A percentile compares a stretch with the other conserved stretches of the same genome.
Conservation (phyloP, 495 filamentous ascomycete genomes). For the Friedmanniomyces simplex region DNA sequence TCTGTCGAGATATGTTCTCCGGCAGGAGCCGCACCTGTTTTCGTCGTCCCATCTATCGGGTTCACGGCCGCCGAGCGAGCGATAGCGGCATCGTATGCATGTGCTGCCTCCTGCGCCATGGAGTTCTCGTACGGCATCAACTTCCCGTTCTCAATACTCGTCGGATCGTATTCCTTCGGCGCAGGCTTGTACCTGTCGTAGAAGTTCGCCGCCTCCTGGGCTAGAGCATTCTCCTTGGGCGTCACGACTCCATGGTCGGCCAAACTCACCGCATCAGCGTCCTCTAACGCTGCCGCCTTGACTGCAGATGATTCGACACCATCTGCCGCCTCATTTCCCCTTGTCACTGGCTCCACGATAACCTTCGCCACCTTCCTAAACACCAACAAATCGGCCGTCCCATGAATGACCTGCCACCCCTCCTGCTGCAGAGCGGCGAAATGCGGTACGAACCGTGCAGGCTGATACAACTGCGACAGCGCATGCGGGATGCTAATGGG, state of each 20-base stretch:
- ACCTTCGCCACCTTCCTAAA: constrained; percentile 54
- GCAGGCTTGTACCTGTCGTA: constrained; percentile 8
- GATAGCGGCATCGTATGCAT: constrained; percentile 3
- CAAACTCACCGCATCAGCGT: neutral
- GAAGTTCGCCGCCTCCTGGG: constrained; percentile 9
- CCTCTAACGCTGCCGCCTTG: neutral
- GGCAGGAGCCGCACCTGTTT: too few relatives aligned
- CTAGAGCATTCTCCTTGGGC: constrained; percentile 11
- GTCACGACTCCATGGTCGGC: constrained; percentile 7
- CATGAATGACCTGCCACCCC: constrained; percentile 66
- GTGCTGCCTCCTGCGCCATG: constrained; percentile 9
- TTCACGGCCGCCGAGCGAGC: constrained; percentile 12
- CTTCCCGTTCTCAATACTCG: constrained; percentile 13
- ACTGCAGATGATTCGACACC: too few relatives aligned
- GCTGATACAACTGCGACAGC: constrained; percentile 55
- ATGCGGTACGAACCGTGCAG: constrained; percentile 61
- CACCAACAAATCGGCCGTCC: constrained; percentile 58
- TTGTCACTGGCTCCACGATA: too few relatives aligned
- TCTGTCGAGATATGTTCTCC: neutral
- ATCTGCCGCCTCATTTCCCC: too few relatives aligned
- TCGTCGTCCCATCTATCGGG: constrained; percentile 24
- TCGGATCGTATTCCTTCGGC: constrained; percentile 11
- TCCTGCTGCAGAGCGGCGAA: constrained; percentile 52
- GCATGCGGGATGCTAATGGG: constrained; percentile 49
- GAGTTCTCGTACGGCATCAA: constrained; percentile 13